Percentiles rank a stretch among this genome's conserved stretches.
phyloP scores from a whole-genome alignment of 2,329 filamentous ascomycete genomes.

The Leptographium galeiforme region DNA sequence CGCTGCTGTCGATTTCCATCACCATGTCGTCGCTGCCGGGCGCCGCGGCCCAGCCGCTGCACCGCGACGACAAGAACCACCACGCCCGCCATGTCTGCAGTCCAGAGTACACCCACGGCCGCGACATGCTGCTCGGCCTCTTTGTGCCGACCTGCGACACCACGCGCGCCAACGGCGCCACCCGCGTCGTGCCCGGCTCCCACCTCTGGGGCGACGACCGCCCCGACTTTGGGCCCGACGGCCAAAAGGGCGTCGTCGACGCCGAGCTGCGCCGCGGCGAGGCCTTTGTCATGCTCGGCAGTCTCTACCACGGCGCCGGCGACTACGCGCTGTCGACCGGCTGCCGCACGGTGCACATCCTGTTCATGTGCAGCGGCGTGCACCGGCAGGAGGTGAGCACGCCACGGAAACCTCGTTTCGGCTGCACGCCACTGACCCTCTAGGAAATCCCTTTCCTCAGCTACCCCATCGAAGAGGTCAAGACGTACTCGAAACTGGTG shows the following conservation, averaged over 20 bases:
- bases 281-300: slow-evolving; percentile 5
- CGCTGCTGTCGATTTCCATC: slow-evolving; percentile 6
- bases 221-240: slow-evolving; percentile 1
- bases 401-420: no score
- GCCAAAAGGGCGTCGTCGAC: background rate
- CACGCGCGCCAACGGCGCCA: background rate
- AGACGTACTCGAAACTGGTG: slow-evolving; percentile 3
- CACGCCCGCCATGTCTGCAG: slow-evolving; percentile 1
- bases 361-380: slow-evolving; percentile 5
- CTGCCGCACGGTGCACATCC: slow-evolving; percentile 4
- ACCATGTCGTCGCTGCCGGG: slow-evolving; percentile 4
- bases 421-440: no score
- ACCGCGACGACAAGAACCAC: slow-evolving; percentile 7
- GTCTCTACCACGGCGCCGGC: slow-evolving; percentile 1
- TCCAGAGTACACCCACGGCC: background rate
- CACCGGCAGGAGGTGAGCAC: slow-evolving; percentile 1
- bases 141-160: slow-evolving; percentile 6
- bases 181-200: slow-evolving; percentile 3
- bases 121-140: slow-evolving; percentile 3
- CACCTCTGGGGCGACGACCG: slow-evolving; percentile 5
- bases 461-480: slow-evolving; percentile 1
- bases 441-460: slow-evolving; percentile 3
- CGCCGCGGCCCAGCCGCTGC: background rate
- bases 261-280: slow-evolving; percentile 2
- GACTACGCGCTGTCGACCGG: background rate